Evolutionary conservation across 768 basidiomycete genomes (phyloP).

Genomic region (Rhizopogon vulgaris): DNA sequence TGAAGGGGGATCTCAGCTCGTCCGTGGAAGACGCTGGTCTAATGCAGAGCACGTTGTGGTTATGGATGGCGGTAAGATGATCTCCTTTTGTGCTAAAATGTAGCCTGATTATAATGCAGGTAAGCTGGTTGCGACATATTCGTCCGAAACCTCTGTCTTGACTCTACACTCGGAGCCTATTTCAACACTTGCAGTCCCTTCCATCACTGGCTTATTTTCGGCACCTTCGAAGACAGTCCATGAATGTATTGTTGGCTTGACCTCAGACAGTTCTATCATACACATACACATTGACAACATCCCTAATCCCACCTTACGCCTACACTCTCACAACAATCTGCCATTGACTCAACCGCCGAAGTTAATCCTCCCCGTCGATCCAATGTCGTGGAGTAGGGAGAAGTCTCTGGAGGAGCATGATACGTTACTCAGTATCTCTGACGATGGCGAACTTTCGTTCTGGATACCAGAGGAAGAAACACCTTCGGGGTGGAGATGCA

Average conservation of each 20-base stretch:
- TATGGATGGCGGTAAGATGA: slow-evolving; percentile 51
- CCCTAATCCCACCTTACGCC: slow-evolving; percentile 31
- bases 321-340: slow-evolving; percentile 46
- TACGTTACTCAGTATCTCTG: slow-evolving; percentile 72
- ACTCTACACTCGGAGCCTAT: slow-evolving; percentile 50
- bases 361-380: slow-evolving; percentile 74
- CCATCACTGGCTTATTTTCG: slow-evolving; percentile 57
- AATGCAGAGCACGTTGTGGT: slow-evolving; percentile 65
- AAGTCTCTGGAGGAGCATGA: slow-evolving; percentile 52
- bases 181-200: slow-evolving; percentile 38
- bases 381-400: slow-evolving; percentile 73
- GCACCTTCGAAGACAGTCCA: slow-evolving; percentile 47
- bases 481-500: slow-evolving; percentile 50
- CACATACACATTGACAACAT: slow-evolving; percentile 41
- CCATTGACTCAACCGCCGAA: slow-evolving; percentile 43
- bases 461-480: slow-evolving; percentile 61
- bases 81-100: neutral
- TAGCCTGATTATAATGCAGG: slow-evolving; percentile 32
- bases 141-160: slow-evolving; percentile 36
- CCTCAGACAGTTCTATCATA: slow-evolving; percentile 52
- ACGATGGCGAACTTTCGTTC: slow-evolving; percentile 75
- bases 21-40: slow-evolving; percentile 45
- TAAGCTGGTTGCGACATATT: slow-evolving; percentile 52
- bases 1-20: slow-evolving; percentile 41
- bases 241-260: slow-evolving; percentile 63